A percentile compares a stretch with the other conserved stretches of the same genome.
Evolutionary conservation across 1,284 basidiomycete species (phyloP).

Genomic region (Ceratobasidium papillatum): DNA sequence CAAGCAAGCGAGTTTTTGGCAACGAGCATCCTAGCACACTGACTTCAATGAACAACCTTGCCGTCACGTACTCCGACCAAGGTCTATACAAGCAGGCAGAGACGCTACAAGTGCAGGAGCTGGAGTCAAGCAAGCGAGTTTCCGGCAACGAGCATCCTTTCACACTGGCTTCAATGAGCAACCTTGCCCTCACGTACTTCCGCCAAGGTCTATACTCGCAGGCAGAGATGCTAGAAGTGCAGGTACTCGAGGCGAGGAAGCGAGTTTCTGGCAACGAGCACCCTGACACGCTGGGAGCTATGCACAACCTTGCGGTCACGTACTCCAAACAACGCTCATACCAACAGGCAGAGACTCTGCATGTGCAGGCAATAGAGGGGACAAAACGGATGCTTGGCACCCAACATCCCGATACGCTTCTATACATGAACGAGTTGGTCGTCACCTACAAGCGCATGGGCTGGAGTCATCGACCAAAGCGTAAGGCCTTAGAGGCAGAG

Average conservation of each 20-base stretch:
- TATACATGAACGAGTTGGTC: background rate
- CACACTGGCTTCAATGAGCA: background rate
- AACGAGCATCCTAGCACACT: conserved; percentile 18
- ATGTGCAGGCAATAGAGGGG: background rate
- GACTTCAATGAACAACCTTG: background rate
- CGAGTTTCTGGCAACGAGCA: background rate
- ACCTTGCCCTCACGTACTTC: conserved; percentile 6
- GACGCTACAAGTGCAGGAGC: background rate
- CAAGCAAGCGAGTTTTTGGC: conserved; percentile 7
- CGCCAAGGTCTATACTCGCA: background rate
- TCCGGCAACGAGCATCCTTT: background rate
- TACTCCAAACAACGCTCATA: background rate
- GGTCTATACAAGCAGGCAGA: background rate
- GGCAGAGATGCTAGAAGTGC: conserved; percentile 2
- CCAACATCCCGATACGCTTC: background rate
- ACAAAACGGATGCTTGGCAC: background rate
- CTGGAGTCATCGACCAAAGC: too few relatives aligned
- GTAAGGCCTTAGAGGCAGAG: too few relatives aligned
- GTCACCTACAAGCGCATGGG: too few relatives aligned
- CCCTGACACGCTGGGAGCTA: background rate
- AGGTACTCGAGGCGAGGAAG: background rate
- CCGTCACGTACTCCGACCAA: background rate
- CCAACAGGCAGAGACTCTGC: background rate
- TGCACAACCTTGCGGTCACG: background rate
- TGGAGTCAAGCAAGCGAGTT: conserved; percentile 3